Percentiles rank a stretch among this genome's conserved stretches.
Conservation (phyloP, 805 yeast species). For the Zygosaccharomyces bisporus region DNA sequence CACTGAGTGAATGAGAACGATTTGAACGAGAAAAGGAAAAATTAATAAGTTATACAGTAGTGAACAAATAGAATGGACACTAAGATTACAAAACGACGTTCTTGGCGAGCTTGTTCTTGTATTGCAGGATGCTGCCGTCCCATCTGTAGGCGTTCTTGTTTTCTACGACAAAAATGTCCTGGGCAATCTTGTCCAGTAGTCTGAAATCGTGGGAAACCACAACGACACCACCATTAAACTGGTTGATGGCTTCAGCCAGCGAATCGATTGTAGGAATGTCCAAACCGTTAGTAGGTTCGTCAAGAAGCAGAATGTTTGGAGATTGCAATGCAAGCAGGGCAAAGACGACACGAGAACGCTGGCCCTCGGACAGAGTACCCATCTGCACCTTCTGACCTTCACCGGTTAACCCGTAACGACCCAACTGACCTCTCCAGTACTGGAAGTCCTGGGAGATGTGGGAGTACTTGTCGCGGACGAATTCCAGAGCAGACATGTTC, state of each 20-base stretch:
- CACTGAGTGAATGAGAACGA: background rate
- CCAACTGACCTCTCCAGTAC: conserved; percentile 97
- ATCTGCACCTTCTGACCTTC: conserved; percentile 97
- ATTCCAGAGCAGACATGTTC: conserved; percentile 92
- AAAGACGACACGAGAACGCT: conserved; percentile 97
- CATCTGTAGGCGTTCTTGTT: conserved; percentile 93
- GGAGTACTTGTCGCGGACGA: conserved; percentile 91
- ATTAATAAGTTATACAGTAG: conserved; percentile 5
- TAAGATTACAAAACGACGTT: conserved; percentile 64
- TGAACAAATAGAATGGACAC: background rate
- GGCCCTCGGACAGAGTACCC: conserved; percentile 99
- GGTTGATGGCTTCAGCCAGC: conserved; percentile 91
- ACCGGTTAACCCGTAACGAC: conserved; percentile 97
- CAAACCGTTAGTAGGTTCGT: conserved; percentile 99
- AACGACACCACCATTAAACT: conserved; percentile 95
- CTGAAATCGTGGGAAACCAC: conserved; percentile 99
- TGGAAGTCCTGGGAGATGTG: conserved; percentile 94
- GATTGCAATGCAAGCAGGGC: conserved; percentile 92
- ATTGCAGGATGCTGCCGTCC: conserved; percentile 87
- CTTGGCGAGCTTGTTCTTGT: conserved; percentile 92
- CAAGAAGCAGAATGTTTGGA: conserved; percentile 91
- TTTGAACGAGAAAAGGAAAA: background rate
- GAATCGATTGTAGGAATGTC: conserved; percentile 98
- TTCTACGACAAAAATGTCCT: conserved; percentile 95
- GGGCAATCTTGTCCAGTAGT: conserved; percentile 92